Evolutionary conservation across 352 stramenopile species (phyloP), one percentile per base, ranked within the genome.

Genomic region (Phytophthora litchii): DNA sequence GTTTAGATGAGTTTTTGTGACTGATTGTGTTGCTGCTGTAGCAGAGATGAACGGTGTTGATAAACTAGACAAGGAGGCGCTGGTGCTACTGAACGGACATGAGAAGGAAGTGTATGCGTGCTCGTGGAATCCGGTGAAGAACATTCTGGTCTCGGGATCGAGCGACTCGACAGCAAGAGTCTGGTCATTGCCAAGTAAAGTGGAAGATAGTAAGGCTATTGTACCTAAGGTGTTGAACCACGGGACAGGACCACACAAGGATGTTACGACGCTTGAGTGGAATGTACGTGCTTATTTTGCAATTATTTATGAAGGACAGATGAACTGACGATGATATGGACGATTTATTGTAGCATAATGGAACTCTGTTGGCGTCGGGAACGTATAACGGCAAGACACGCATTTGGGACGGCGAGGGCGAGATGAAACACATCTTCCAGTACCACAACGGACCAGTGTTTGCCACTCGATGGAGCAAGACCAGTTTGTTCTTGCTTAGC

Each of bases 191-290:
- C 87, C 88, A n/a, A 83, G 61, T 52, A 81, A 89, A 60, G 53
- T 90, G 53, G 64, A 69, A 34, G 74, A 87, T 52, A 57, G 61
- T 27, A 69, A 76, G 13, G 42, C 69, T 1, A 41, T 74, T 3
- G 50, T 71, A 2, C 70, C 78, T 1, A 89, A 83, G 37, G 80
- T 94, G 21, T 58, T 94, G 35, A 76, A 79, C 47, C 85, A 94
- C 50, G 87, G 92, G 45, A 84, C 93, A 23, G 88, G 94, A 27
- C 71, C 90, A 23, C 97, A 98, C 67, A 99, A 98, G 68, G 97
- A 99, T 71, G 96, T 99, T 6, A 99, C 96, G 40, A 99, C 96
- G 41, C 77, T 99, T 35, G 97, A 99, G 77, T 99, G 97, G 97
- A 98, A 91, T 48, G 91, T 97, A 65, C 64, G 86, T 89, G 29